Evolutionary conservation across 2,329 filamentous ascomycete species (phyloP).

Genomic region (Ceratocystis ficicola): DNA sequence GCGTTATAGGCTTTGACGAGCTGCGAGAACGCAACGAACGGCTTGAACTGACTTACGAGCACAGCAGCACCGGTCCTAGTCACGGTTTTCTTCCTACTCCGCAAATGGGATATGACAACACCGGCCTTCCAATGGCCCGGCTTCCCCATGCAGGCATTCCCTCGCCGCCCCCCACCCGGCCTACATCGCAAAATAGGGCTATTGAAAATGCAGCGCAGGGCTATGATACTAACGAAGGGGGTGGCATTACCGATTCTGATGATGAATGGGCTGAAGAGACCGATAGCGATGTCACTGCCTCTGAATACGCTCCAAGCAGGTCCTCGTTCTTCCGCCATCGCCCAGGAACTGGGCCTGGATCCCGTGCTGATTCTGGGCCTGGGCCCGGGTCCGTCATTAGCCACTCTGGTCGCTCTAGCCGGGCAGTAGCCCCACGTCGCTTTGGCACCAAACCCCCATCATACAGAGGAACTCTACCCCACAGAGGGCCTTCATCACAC

Average conservation of each 20-base stretch:
- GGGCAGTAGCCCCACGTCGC: neutral
- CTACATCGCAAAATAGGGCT: conserved; percentile 17
- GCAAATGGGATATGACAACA: conserved; percentile 19
- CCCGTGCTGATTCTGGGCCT: neutral
- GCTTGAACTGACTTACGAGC: neutral
- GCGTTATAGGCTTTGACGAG: conserved; percentile 20
- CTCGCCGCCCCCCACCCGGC: conserved; percentile 16
- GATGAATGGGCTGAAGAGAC: neutral
- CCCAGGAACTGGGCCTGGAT: neutral
- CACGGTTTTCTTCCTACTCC: neutral
- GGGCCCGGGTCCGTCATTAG: neutral
- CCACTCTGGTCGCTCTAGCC: neutral
- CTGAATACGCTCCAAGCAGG: neutral
- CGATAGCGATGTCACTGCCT: neutral
- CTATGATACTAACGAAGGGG: neutral
- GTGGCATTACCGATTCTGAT: neutral
- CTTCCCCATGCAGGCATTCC: conserved; percentile 19
- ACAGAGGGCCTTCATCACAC: neutral
- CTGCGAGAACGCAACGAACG: conserved; percentile 20
- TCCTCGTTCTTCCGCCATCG: neutral
- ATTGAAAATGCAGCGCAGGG: neutral
- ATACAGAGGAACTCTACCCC: conserved; percentile 1
- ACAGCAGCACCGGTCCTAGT: neutral
- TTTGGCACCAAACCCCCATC: conserved; percentile 3
- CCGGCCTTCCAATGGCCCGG: conserved; percentile 19